Conservation (phyloP, 441 rosid species). For the Dalechampia spathulata region DNA sequence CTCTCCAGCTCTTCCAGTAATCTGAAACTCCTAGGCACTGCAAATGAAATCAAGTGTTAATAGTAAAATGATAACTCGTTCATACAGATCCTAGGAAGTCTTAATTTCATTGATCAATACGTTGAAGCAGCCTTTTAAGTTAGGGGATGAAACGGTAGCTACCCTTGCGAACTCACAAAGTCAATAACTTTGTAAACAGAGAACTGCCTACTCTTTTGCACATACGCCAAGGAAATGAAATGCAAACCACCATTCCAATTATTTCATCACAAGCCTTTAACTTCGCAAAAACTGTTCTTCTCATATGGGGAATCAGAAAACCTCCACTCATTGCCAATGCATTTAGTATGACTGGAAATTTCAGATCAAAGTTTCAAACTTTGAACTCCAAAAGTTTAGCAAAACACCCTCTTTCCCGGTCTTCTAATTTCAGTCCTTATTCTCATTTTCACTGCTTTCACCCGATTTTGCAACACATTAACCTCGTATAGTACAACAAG, state of each 20-base stretch:
- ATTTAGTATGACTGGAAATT: background rate
- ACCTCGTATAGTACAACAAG: background rate
- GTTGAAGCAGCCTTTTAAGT: no score
- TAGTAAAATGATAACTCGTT: no score
- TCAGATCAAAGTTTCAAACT: background rate
- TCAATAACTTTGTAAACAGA: no score
- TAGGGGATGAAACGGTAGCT: no score
- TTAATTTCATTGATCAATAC: no score
- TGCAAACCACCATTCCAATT: background rate
- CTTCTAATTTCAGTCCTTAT: background rate
- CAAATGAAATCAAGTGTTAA: constrained; percentile 11
- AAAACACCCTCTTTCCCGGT: background rate
- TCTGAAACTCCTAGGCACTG: constrained; percentile 68
- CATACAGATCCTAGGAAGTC: no score
- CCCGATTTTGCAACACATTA: background rate
- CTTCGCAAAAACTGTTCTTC: background rate
- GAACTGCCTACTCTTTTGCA: background rate
- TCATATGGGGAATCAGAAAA: background rate
- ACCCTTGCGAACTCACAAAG: no score
- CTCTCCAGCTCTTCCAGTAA: constrained; percentile 76
- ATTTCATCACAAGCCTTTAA: background rate
- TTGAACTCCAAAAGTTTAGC: background rate
- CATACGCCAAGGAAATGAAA: background rate
- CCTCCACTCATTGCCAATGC: background rate
- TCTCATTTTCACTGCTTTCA: background rate